Conservation (phyloP, 2,329 filamentous ascomycete species). For the Plenodomus biglobosus region DNA sequence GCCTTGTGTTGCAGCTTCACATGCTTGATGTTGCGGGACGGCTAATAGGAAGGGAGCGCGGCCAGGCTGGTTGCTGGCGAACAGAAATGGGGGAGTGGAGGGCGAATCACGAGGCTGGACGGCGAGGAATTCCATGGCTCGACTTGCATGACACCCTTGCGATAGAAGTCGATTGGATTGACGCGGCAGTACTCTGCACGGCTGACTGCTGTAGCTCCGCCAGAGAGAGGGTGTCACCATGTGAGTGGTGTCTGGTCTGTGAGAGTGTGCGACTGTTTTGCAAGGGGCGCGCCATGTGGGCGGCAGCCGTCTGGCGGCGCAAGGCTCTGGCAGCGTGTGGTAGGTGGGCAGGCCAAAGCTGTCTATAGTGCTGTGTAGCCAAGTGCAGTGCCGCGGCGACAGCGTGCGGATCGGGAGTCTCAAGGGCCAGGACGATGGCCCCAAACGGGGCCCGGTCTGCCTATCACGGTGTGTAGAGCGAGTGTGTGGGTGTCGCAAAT, state of each 20-base stretch:
- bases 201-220: background rate
- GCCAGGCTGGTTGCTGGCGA: slow-evolving; percentile 12
- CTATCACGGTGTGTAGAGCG: slow-evolving; percentile 15
- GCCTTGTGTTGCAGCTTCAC: background rate
- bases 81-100: slow-evolving; percentile 15
- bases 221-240: background rate
- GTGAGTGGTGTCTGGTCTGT: background rate
- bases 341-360: slow-evolving; percentile 5
- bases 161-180: background rate
- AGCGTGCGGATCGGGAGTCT: slow-evolving; percentile 10
- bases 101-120: slow-evolving; percentile 19
- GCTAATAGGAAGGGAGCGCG: slow-evolving; percentile 15
- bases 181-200: background rate
- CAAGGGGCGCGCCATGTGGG: slow-evolving; percentile 3
- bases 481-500: slow-evolving; percentile 23
- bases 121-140: slow-evolving; percentile 3
- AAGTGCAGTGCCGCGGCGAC: slow-evolving; percentile 2
- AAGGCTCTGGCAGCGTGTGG: slow-evolving; percentile 4
- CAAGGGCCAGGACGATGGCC: slow-evolving; percentile 4
- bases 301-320: slow-evolving; percentile 7
- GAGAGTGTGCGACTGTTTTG: too few relatives aligned
- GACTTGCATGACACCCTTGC: slow-evolving; percentile 1
- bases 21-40: slow-evolving; percentile 7
- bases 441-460: slow-evolving; percentile 16
- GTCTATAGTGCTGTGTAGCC: slow-evolving; percentile 6